phyloP scores from a whole-genome alignment of 768 basidiomycete genomes.

The Amylocystis lapponica region DNA sequence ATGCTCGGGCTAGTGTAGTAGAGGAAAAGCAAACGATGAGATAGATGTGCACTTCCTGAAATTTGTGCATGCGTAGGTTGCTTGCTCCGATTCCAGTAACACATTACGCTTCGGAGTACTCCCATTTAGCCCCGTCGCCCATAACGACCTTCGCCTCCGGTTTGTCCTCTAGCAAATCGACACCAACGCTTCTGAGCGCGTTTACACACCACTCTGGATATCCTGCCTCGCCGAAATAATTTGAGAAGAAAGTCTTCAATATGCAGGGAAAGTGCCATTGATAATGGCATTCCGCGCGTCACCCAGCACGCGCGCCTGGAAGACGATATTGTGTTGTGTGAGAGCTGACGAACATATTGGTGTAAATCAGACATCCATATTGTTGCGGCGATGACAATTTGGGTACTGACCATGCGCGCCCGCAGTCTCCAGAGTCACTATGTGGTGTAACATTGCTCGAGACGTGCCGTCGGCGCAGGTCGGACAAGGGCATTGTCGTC shows the following conservation, averaged over 20 bases:
- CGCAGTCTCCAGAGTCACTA: conserved; percentile 72
- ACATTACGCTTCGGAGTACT: conserved; percentile 47
- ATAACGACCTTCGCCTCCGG: conserved; percentile 42
- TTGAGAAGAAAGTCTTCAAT: conserved; percentile 70
- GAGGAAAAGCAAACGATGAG: conserved; percentile 38
- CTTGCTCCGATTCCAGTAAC: not conserved
- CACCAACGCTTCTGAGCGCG: conserved; percentile 75
- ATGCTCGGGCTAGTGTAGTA: conserved; percentile 68
- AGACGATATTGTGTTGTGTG: conserved; percentile 78
- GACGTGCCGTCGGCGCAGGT: conserved; percentile 66
- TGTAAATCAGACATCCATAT: conserved; percentile 4
- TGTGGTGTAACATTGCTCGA: conserved; percentile 72
- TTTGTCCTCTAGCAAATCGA: conserved; percentile 65
- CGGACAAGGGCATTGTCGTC: conserved; percentile 82
- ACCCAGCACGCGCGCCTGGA: conserved; percentile 88
- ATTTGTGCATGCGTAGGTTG: not conserved
- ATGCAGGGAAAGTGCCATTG: conserved; percentile 70
- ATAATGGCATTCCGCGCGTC: conserved; percentile 77
- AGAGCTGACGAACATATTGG: conserved; percentile 43
- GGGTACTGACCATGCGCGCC: conserved; percentile 70
- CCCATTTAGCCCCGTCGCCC: conserved; percentile 75
- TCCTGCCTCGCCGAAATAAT: conserved; percentile 70
- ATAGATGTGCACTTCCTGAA: conserved; percentile 8
- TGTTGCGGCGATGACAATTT: conserved; percentile 7
- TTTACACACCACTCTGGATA: conserved; percentile 90